These are phyloP conservation scores for Colletotrichum sp. DNA, from an alignment of 2,329 filamentous ascomycete species.

Conservation along the genomic window DNA sequence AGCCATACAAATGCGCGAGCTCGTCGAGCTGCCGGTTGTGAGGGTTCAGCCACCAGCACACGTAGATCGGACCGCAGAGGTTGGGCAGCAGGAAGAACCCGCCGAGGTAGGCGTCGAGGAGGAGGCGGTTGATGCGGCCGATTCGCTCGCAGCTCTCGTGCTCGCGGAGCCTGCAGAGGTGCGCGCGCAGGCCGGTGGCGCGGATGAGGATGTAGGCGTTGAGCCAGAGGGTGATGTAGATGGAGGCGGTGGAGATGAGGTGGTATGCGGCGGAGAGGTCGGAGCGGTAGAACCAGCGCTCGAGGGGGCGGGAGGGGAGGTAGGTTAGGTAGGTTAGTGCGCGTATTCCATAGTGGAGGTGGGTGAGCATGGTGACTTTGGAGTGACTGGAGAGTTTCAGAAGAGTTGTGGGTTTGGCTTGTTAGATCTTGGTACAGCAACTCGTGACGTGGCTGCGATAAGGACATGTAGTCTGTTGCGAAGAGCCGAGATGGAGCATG, in stretches of 20 bases:
- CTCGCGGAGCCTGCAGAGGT: not conserved
- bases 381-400: not conserved
- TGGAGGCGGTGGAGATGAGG: not conserved
- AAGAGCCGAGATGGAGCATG: not conserved
- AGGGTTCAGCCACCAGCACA: not conserved
- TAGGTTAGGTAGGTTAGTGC: not conserved
- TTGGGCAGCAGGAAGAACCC: slow-evolving; percentile 10
- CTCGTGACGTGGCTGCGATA: not conserved
- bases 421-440: not conserved
- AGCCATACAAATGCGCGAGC: slow-evolving; percentile 10
- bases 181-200: not conserved
- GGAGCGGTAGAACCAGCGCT: slow-evolving; percentile 4
- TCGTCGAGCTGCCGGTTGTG: not conserved
- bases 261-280: not conserved
- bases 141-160: not conserved
- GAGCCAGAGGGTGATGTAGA: not conserved
- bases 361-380: not conserved
- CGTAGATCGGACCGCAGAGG: not conserved
- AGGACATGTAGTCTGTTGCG: accelerated
- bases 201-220: not conserved
- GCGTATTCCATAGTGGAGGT: not conserved
- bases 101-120: slow-evolving; percentile 3
- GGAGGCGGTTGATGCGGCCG: not conserved
- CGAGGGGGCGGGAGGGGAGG: not conserved
- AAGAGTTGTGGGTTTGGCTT: not conserved